These are phyloP conservation scores for Onygena corvina DNA, from an alignment of 2,329 filamentous ascomycete species.

Conservation along the genomic window DNA sequence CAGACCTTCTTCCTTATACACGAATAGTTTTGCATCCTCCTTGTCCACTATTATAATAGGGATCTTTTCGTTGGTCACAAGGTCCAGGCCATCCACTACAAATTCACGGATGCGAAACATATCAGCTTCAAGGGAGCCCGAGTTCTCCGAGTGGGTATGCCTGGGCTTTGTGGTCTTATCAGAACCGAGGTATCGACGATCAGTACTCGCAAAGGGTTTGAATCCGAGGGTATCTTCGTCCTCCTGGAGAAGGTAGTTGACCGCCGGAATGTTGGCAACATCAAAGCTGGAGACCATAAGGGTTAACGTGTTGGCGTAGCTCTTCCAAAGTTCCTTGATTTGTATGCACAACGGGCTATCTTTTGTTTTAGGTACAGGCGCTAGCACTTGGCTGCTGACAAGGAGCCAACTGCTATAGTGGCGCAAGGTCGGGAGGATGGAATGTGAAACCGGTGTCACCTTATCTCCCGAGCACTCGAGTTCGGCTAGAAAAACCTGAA, in stretches of 20 bases:
- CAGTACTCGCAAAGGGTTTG: constrained; percentile 44
- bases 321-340: constrained; percentile 52
- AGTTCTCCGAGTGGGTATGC: constrained; percentile 39
- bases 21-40: constrained; percentile 36
- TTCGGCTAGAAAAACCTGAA: constrained; percentile 58
- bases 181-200: constrained; percentile 41
- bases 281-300: constrained; percentile 49
- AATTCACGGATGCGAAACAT: constrained; percentile 55
- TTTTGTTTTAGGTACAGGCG: constrained; percentile 37
- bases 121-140: constrained; percentile 48
- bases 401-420: constrained; percentile 58
- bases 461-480: constrained; percentile 47
- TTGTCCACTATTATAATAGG: constrained; percentile 39
- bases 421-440: constrained; percentile 51
- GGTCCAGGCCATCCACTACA: constrained; percentile 47
- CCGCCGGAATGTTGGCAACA: constrained; percentile 42
- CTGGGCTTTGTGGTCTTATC: constrained; percentile 39
- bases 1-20: constrained; percentile 43
- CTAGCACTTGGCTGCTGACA: constrained; percentile 42
- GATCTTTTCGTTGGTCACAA: constrained; percentile 42
- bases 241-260: constrained; percentile 55
- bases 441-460: constrained; percentile 47
- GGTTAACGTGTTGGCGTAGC: constrained; percentile 52
- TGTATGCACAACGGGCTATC: constrained; percentile 45
- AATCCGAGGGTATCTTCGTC: constrained; percentile 57